phyloP scores from a whole-genome alignment of 2,329 filamentous ascomycete genomes.

The Bipolaris oryzae region DNA sequence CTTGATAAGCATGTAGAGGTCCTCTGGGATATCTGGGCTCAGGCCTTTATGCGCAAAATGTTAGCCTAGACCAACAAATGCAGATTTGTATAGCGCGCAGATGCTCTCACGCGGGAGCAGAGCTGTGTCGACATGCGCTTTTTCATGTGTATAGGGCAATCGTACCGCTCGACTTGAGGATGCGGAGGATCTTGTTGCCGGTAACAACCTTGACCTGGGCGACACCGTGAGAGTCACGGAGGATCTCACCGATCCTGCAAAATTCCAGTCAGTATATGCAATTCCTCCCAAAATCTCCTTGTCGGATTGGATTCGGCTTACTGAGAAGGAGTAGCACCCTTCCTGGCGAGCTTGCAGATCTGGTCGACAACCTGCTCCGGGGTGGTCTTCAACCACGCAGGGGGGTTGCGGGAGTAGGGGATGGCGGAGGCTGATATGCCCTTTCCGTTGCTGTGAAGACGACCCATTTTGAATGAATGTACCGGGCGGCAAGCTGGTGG shows the following conservation, averaged over 20 bases:
- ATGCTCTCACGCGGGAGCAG: constrained; percentile 29
- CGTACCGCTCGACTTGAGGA: constrained; percentile 64
- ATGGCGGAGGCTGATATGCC: constrained; percentile 95
- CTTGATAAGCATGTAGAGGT: constrained; percentile 99
- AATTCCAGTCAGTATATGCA: constrained; percentile 18
- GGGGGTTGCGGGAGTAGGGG: constrained; percentile 92
- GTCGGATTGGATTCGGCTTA: constrained; percentile 17
- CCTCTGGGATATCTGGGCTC: constrained; percentile 97
- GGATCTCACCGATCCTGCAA: constrained; percentile 84
- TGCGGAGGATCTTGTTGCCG: constrained; percentile 78
- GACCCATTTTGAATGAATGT: constrained; percentile 73
- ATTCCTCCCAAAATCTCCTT: background rate
- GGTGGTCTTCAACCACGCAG: constrained; percentile 98
- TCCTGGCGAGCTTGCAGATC: constrained; percentile 98
- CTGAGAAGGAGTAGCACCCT: constrained; percentile 97
- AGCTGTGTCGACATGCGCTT: constrained; percentile 49
- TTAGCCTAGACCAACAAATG: constrained; percentile 49
- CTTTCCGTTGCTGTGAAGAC: constrained; percentile 99
- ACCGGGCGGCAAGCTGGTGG: constrained; percentile 28
- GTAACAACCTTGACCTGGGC: constrained; percentile 80
- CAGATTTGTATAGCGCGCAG: constrained; percentile 73
- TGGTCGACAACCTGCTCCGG: constrained; percentile 98
- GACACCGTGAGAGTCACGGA: constrained; percentile 97
- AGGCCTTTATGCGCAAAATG: constrained; percentile 69
- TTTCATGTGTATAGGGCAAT: constrained; percentile 54